Evolutionary conservation across 2,329 filamentous ascomycete species (phyloP), one percentile per base, ranked within the genome.

Genomic region (Biscogniauxia marginata): DNA sequence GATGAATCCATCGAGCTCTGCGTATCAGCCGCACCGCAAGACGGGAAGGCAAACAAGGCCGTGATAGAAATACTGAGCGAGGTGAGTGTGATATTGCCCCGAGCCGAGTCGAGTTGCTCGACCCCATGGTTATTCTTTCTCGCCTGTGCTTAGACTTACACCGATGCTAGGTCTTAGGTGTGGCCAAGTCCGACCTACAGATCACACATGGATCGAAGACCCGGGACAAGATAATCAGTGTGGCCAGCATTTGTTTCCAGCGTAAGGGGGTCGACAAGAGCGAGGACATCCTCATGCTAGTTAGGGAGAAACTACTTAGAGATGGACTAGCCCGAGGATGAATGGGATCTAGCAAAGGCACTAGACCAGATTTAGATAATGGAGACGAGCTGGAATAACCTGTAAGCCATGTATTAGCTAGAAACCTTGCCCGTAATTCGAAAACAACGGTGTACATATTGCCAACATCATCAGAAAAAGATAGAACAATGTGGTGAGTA

Each of bases 11-110:
- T 91, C 48, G 82, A 88, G 57, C 70, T 91, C 1, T 87, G 85
- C 49, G 87, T 90, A 2, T 74, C 86, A 0, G 87, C 86, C 0
- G 85, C 81, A 60, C 79, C 88, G 9, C 79, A 80, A 58, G 85
- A 90, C 13, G 86, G 87, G 13, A 85, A 89, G 67, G 84, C 88
- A 4, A 91, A 91, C 67, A 82, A 81, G 66, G 87, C 87, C 4
- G 84, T 89, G 2, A 73, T 84, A 49, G 76, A 80, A 39, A 72
- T 90, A 4, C 73, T 91, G 54, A 86, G 86, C 60, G 75, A 84
- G 66, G 84, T 85, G 63, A 60, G 72, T 58, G 8, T 39, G 13
- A 39, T 39, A 16, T 16, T 39, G 13, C 13, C 9, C 30, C 30
- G 30, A 39, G 30, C 30, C 13, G n/a, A 39, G 4, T n/a, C 9